Evolutionary conservation across 1,139 yeast species (phyloP).

Genomic region (Spathaspora jeffriesii): DNA sequence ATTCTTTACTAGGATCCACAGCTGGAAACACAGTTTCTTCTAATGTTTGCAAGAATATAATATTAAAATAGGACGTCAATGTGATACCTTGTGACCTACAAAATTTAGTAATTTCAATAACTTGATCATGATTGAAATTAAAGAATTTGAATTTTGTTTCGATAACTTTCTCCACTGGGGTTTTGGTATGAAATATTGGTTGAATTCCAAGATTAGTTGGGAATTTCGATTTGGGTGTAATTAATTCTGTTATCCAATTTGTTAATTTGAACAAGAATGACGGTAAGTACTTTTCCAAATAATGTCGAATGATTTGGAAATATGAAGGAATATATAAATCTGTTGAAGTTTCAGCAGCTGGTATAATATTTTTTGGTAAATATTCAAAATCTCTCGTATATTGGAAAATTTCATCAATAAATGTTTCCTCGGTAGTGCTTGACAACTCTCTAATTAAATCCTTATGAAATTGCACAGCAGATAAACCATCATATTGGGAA

Average conservation of each 20-base stretch:
- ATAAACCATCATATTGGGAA: conserved; percentile 33
- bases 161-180: conserved; percentile 11
- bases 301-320: conserved; percentile 5
- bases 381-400: conserved; percentile 10
- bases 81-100: conserved; percentile 23
- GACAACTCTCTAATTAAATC: conserved; percentile 22
- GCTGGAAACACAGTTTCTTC: conserved; percentile 21
- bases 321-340: conserved; percentile 14
- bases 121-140: conserved; percentile 14
- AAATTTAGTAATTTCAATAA: conserved; percentile 13
- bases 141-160: conserved; percentile 18
- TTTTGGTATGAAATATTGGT: conserved; percentile 15
- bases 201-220: conserved; percentile 5
- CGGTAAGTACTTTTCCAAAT: conserved; percentile 11
- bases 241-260: conserved; percentile 5
- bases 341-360: conserved; percentile 13
- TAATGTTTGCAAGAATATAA: conserved; percentile 20
- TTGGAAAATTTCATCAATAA: conserved; percentile 10
- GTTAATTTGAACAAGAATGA: conserved; percentile 5
- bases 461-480: conserved; percentile 32
- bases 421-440: conserved; percentile 6
- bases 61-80: conserved; percentile 26
- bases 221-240: conserved; percentile 9
- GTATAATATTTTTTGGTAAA: conserved; percentile 11
- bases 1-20: conserved; percentile 10